Evolutionary conservation across 2,329 filamentous ascomycete genomes (phyloP), one percentile per base, ranked within the genome.

Genomic region (Fusarium sacchari): DNA sequence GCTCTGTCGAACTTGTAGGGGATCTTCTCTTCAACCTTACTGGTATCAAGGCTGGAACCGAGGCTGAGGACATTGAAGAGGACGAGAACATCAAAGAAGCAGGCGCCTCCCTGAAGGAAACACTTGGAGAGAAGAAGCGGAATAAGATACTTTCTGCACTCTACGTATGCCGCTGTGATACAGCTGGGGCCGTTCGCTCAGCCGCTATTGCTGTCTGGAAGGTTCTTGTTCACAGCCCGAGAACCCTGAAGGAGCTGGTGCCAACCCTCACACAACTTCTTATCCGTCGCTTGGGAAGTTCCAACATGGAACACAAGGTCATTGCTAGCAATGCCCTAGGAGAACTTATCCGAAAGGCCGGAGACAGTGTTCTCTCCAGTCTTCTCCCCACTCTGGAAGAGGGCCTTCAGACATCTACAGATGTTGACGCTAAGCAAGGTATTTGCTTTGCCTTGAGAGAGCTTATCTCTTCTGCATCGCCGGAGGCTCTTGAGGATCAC

Each of bases 301-400:
- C 95, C 50, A 98, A 98, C 80, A 95, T 97, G 92, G 96, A 99
- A 82, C 96, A 99, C 83, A 98, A 98, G 86, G 93, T 97, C 77
- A 99, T 99, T 86, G 96, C 97, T 75, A 96, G 96, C 81, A 98
- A 98, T 82, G 95, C 96, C 55, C 88, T 99, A 63, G 96, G 96
- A 79, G 96, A 99, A 81, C 90, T 99, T 75, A 98, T 99, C 79
- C 92, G 96, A 79, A 98, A 97, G 83, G 96, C 96, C 79, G 96
- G 97, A 70, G 96, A 99, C 81, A 93, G 94, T 63, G 95, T 99
- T 64, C 87, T 99, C 72, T 90, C 95, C 30, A 97, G 91, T 47
- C 85, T 99, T 68, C 85, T 99, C 69, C 96, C 96, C 36, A 97
- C 95, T 39, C 89, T 99, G 55, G 95, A 98, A 81, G 94, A 97